A percentile compares a stretch with the other conserved stretches of the same genome.
phyloP scores from a whole-genome alignment of 208 protist species.

The Acanthamoeba triangularis region DNA sequence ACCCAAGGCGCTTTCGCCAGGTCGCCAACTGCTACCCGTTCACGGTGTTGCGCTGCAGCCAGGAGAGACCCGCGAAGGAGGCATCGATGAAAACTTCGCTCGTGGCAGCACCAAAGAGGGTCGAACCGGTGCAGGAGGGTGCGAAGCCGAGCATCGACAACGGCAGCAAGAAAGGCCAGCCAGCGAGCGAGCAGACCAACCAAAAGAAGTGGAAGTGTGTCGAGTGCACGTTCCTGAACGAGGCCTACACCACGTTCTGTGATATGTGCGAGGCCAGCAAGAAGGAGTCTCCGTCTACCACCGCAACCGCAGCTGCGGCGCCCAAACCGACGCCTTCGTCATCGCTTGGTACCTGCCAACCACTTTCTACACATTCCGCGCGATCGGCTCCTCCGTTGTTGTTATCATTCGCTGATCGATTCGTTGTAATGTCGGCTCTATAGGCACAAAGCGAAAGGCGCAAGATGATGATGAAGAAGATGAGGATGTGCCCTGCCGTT shows the following conservation, averaged over 20 bases:
- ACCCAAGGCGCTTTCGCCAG: background rate
- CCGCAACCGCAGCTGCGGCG: background rate
- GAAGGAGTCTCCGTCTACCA: background rate
- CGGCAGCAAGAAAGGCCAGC: background rate
- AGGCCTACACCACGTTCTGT: constrained; percentile 2
- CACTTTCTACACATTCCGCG: background rate
- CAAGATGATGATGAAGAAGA: background rate
- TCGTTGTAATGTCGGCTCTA: too few species aligned
- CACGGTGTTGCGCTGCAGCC: background rate
- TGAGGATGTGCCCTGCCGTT: background rate
- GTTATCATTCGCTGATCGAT: too few species aligned
- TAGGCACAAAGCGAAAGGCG: background rate
- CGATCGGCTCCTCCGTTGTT: background rate
- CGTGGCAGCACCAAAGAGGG: background rate
- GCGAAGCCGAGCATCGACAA: background rate
- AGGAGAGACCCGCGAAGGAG: background rate
- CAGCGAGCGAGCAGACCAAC: too few species aligned
- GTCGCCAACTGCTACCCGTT: background rate
- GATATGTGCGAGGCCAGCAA: background rate
- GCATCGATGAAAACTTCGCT: too few species aligned
- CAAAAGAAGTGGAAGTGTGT: background rate
- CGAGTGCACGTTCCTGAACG: background rate
- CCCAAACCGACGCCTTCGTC: background rate
- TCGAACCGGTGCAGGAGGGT: background rate
- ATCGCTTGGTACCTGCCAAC: background rate